Evolutionary conservation across 345 rosid genomes (phyloP).

Genomic region (Balakata baccata): DNA sequence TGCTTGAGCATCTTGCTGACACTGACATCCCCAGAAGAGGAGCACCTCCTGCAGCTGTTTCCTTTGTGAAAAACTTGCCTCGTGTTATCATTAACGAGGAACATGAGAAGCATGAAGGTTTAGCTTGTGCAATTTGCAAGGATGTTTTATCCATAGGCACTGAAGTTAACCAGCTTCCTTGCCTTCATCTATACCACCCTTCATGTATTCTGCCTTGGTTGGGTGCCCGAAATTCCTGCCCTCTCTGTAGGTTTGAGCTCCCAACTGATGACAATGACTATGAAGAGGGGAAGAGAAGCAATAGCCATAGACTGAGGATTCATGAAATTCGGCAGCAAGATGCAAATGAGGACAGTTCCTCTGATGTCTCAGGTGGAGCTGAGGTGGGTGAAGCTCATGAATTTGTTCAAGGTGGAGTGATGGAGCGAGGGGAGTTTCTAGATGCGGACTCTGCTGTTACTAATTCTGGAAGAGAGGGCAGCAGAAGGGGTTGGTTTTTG

Average conservation of each 20-base stretch:
- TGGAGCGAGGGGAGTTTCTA: slow-evolving; percentile 26
- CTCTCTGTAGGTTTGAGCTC: slow-evolving; percentile 84
- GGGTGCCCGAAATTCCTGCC: slow-evolving; percentile 82
- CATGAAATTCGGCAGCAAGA: slow-evolving; percentile 38
- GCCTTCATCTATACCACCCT: slow-evolving; percentile 74
- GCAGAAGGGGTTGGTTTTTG: slow-evolving; percentile 70
- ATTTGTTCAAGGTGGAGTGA: slow-evolving; percentile 9
- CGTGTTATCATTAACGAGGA: slow-evolving; percentile 41
- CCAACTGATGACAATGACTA: slow-evolving; percentile 87
- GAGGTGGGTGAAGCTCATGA: slow-evolving; percentile 41
- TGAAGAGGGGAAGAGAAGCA: slow-evolving; percentile 57
- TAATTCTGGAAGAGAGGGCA: slow-evolving; percentile 25
- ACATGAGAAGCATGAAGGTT: slow-evolving; percentile 43
- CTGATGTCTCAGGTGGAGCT: slow-evolving; percentile 37
- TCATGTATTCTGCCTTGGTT: slow-evolving; percentile 85
- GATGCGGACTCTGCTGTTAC: slow-evolving; percentile 19
- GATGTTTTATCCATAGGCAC: slow-evolving; percentile 53
- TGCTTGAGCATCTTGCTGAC: slow-evolving; percentile 70
- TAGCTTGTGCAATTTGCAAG: slow-evolving; percentile 85
- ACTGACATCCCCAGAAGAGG: slow-evolving; percentile 73
- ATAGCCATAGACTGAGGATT: slow-evolving; percentile 21
- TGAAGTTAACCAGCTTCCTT: slow-evolving; percentile 77
- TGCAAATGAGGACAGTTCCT: slow-evolving; percentile 43
- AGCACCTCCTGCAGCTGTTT: slow-evolving; percentile 82
- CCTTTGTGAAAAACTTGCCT: slow-evolving; percentile 64